phyloP scores from a whole-genome alignment of 495 filamentous ascomycete genomes.

The Aspergillus bertholletiae region DNA sequence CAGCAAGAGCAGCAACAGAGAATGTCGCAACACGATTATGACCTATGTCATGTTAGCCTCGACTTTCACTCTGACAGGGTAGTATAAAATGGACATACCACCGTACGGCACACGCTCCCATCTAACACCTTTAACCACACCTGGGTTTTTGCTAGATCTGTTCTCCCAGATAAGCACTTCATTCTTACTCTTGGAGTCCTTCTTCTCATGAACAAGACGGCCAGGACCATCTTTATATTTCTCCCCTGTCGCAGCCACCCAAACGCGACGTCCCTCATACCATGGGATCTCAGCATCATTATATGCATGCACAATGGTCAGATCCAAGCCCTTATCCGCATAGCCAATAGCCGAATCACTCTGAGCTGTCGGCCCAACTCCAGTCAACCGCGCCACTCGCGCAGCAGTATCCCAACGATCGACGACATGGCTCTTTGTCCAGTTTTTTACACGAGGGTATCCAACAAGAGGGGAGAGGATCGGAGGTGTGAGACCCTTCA shows the following conservation, averaged over 20 bases:
- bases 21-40: conserved; percentile 51
- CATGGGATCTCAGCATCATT: conserved; percentile 78
- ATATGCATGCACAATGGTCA: conserved; percentile 72
- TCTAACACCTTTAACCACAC: conserved; percentile 43
- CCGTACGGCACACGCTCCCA: conserved; percentile 47
- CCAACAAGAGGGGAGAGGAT: conserved; percentile 68
- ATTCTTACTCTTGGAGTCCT: conserved; percentile 24
- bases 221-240: conserved; percentile 54
- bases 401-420: conserved; percentile 55
- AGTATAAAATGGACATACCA: conserved; percentile 29
- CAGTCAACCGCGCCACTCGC: conserved; percentile 44
- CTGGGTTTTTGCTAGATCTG: conserved; percentile 22
- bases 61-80: not conserved
- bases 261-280: conserved; percentile 47
- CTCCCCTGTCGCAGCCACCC: conserved; percentile 41
- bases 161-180: conserved; percentile 39
- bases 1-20: conserved; percentile 55
- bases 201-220: conserved; percentile 34
- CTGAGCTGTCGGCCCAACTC: conserved; percentile 19
- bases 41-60: conserved; percentile 21
- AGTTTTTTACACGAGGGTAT: conserved; percentile 50
- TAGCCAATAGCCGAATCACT: conserved; percentile 24
- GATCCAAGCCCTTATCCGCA: conserved; percentile 50
- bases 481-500: conserved; percentile 76
- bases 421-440: conserved; percentile 43